Base-by-base conservation (phyloP, 2,329 filamentous ascomycete genomes). In the Niveomyces coronatus region DNA sequence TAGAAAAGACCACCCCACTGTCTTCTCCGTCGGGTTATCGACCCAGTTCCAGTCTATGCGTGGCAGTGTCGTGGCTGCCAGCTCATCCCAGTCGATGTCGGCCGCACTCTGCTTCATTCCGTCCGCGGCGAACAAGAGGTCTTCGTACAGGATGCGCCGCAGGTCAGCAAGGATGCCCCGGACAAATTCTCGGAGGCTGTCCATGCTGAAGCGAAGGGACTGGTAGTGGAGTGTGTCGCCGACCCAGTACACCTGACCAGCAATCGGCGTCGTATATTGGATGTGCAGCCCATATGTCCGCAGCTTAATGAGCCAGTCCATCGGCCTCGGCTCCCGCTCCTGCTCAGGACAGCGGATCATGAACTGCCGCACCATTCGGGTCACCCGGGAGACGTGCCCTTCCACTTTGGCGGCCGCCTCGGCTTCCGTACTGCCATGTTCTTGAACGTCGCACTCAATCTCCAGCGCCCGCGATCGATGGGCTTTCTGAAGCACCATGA, bases 301-400 rank as follows among this genome's bases (percentile, higher is more conserved):
- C 16, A 18, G 14, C 5, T 46, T 30, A 16, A 41, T 40, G 7
- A 49, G 47, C 42, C 34, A 49, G 33, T 49, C 41, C 30, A 49
- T 47, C 27, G 39, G 43, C 5, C 16, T 44, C 11, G 35, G 43
- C 19, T 39, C 15, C 5, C 20, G 23, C 5, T 44, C 20, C 1
- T 8, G 15, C 4, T 16, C 19, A 2, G 29, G 32, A 9, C 31
- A 16, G 11, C 22, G 18, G 6, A 35, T 49, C 31, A 47, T 47
- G 24, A 46, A 49, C 26, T 44, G 39, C 32, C 39, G 27, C 17
- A 43, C 33, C 31, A 41, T 42, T 1, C 11, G 7, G 4, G 32
- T 24, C 4, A 45, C 37, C 6, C 39, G 35, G 9, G 16, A 11
- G 31, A 47, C 17, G 16, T 40, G 26, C 9, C 35, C 24, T 13